A percentile compares a stretch with the other conserved stretches of the same genome.
Conservation (phyloP, 1,284 basidiomycete species). For the Cryptococcus depauperatus region DNA sequence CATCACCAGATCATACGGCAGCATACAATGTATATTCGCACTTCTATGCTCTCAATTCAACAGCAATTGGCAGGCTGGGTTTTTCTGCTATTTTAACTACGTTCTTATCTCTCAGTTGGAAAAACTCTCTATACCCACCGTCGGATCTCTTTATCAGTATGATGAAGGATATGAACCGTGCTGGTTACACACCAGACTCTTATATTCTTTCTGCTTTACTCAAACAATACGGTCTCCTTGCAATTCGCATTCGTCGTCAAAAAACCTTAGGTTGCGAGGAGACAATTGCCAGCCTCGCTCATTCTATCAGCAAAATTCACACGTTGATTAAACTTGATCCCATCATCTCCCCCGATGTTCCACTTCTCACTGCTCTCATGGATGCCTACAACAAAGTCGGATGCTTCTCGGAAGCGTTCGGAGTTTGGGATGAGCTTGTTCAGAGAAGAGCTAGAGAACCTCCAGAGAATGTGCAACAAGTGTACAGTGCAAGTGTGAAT, state of each 20-base stretch:
- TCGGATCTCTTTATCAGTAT: conserved; percentile 66
- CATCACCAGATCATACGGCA: conserved; percentile 50
- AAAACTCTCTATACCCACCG: conserved; percentile 48
- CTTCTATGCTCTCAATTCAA: conserved; percentile 44
- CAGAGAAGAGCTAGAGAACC: conserved; percentile 48
- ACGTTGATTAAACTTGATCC: conserved; percentile 70
- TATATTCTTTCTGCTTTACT: conserved; percentile 68
- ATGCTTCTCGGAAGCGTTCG: conserved; percentile 60
- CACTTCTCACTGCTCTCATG: conserved; percentile 82
- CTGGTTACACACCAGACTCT: conserved; percentile 54
- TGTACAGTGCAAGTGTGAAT: conserved; percentile 60
- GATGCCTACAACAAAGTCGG: conserved; percentile 74
- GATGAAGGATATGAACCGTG: conserved; percentile 70
- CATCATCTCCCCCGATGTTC: conserved; percentile 61
- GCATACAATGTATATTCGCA: conserved; percentile 58
- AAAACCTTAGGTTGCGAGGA: background rate
- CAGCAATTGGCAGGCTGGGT: conserved; percentile 52
- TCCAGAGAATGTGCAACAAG: conserved; percentile 41
- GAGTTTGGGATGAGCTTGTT: conserved; percentile 70
- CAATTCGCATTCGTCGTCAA: conserved; percentile 7
- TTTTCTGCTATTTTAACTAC: conserved; percentile 57
- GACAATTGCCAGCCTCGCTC: conserved; percentile 4
- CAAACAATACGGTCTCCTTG: conserved; percentile 41
- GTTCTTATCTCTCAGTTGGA: conserved; percentile 55
- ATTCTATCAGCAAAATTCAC: conserved; percentile 60